Evolutionary conservation across 352 stramenopile species (phyloP).

Genomic region (Globisporangium paroecandrum): DNA sequence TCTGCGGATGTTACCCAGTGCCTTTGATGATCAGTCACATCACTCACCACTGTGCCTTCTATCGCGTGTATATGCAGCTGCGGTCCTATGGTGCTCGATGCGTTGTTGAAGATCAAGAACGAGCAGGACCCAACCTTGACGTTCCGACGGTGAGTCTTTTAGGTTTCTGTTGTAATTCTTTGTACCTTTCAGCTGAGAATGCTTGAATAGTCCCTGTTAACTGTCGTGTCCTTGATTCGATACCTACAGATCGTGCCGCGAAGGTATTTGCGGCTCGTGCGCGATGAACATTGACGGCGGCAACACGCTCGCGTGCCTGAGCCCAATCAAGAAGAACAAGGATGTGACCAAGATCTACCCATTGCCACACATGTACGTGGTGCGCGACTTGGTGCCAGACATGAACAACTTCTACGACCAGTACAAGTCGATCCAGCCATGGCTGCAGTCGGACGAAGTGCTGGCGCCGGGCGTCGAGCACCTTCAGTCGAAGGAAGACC

Average conservation of each 20-base stretch:
- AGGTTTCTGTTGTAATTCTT: not conserved
- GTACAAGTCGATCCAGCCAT: conserved; percentile 98
- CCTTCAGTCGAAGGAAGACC: conserved; percentile 92
- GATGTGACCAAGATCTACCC: conserved; percentile 98
- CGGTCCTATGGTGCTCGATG: conserved; percentile 98
- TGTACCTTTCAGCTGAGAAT: not conserved
- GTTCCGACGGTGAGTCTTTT: conserved; percentile 85
- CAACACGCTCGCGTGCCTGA: conserved; percentile 98
- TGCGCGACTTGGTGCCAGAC: conserved; percentile 99
- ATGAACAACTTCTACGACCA: conserved; percentile 99
- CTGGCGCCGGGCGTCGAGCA: conserved; percentile 88
- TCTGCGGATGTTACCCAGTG: not conserved
- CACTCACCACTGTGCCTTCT: conserved; percentile 4
- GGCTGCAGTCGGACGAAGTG: conserved; percentile 93
- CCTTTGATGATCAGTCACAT: not conserved
- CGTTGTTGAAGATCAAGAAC: conserved; percentile 99
- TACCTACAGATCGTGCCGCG: conserved; percentile 90
- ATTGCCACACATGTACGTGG: conserved; percentile 99
- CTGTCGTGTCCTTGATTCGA: conserved; percentile 9
- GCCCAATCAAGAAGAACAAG: conserved; percentile 93
- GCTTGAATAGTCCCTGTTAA: not conserved
- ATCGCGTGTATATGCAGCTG: conserved; percentile 48
- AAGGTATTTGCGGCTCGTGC: conserved; percentile 99
- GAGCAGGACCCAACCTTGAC: conserved; percentile 98
- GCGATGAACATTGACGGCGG: conserved; percentile 99